These are phyloP conservation scores for Citropsis articulata DNA, from an alignment of 345 rosid genomes.

Conservation along the genomic window DNA sequence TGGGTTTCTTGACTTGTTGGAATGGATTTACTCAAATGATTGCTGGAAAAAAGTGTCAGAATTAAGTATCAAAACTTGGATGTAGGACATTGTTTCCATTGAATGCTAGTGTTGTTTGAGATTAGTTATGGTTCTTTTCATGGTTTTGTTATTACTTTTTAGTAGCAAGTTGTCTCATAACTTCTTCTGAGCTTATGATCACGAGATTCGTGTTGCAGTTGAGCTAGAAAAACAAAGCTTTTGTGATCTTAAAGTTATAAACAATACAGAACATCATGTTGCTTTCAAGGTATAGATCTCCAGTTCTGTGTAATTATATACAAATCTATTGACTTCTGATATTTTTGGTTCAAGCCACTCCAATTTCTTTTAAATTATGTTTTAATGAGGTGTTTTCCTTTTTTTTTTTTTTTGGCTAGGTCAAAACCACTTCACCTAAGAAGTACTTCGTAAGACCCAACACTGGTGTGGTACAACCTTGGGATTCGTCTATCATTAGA, in stretches of 20 bases:
- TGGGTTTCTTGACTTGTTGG: neutral
- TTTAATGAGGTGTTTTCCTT: slow-evolving; percentile 11
- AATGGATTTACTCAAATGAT: neutral
- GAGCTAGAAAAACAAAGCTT: slow-evolving; percentile 51
- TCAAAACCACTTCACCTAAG: slow-evolving; percentile 95
- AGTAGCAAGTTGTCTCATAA: neutral
- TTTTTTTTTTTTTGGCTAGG: slow-evolving; percentile 57
- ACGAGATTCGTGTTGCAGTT: slow-evolving; percentile 36
- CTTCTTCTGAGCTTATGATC: slow-evolving; percentile 17
- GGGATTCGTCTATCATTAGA: slow-evolving; percentile 70
- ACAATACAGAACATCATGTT: slow-evolving; percentile 58
- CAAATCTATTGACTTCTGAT: neutral
- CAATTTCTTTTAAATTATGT: slow-evolving; percentile 1
- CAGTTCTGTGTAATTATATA: neutral
- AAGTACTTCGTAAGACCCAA: slow-evolving; percentile 98
- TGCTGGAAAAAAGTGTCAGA: neutral
- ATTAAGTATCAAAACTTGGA: neutral
- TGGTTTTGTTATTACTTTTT: neutral
- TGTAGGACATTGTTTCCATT: neutral
- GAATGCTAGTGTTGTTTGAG: neutral
- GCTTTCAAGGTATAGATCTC: slow-evolving; percentile 52
- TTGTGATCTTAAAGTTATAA: slow-evolving; percentile 57
- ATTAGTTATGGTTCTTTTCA: neutral
- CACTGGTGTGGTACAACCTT: slow-evolving; percentile 76
- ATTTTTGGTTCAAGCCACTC: neutral